Evolutionary conservation across 2,329 filamentous ascomycete species (phyloP), one percentile per base, ranked within the genome.

Genomic region (Rugonectria rugulosa): DNA sequence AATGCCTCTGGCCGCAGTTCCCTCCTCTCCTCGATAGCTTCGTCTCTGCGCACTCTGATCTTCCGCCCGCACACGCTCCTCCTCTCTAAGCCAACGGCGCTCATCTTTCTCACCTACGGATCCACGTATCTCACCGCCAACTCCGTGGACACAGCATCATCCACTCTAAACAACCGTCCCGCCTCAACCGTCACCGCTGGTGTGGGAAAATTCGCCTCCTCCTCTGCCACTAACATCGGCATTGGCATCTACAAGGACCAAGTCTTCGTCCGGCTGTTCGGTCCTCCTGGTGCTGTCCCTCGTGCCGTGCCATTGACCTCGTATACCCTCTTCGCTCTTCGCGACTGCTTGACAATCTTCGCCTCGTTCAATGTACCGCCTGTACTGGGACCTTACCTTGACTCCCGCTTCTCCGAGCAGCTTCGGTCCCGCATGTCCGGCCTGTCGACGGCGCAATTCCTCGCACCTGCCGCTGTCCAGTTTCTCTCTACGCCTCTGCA

Each of bases 121-220:
- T 88, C 90, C 63, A 98, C 94, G 56, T 97, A 97, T 78, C 77
- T 95, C 11, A 92, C 91, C 1, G 93, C 94, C 61, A 97, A 97
- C 78, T 77, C 83, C 11, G 86, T 97, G 70, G 94, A 98, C 77
- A 97, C 94, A 0, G 73, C 85, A 42, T 79, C 86, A 38, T 88
- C 91, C 5, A 92, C 89, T 2, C 64, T 86, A 12, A 73, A 78
- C 43, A 76, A 84, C 68, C 74, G 78, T 14, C 78, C 86, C 27
- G 83, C 89, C 6, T 77, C 79, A 6, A 74, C 79, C 63, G 87
- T 91, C 24, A 93, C 91, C 1, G 81, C 89, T 8, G 92, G 92
- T 52, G 83, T 87, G 0, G 75, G 84, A 58, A 97, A 97, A 72
- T 97, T 98, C 76, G 77, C 86, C 65, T 87, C 90, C 45, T 94